phyloP scores from a whole-genome alignment of 805 yeast species.

The Wickerhamiella cacticola region DNA sequence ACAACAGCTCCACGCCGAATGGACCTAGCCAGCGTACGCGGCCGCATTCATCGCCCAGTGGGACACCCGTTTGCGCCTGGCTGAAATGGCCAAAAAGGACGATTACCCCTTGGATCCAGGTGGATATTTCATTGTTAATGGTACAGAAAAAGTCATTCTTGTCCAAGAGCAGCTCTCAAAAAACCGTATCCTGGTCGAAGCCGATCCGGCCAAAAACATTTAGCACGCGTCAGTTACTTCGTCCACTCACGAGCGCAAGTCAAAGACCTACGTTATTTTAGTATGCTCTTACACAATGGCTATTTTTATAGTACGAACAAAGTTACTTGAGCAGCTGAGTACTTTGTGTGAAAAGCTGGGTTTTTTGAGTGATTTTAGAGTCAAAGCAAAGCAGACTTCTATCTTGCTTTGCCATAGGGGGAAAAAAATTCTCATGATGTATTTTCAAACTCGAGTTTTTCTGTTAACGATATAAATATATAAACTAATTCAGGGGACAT shows the following conservation, averaged over 20 bases:
- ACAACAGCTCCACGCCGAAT: too few relatives aligned
- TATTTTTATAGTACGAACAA: too few relatives aligned
- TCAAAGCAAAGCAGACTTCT: too few relatives aligned
- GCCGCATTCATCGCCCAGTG: too few relatives aligned
- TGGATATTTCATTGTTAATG: constrained; percentile 94
- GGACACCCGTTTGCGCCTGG: too few relatives aligned
- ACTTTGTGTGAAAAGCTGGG: too few relatives aligned
- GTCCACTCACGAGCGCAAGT: constrained; percentile 95
- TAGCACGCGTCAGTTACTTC: constrained; percentile 98
- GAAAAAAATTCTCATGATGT: too few relatives aligned
- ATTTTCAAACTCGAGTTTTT: constrained; percentile 1
- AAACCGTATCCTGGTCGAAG: constrained; percentile 95
- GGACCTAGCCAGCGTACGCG: too few relatives aligned
- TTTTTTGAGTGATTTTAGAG: too few relatives aligned
- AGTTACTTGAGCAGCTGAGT: too few relatives aligned
- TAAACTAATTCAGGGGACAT: not conserved
- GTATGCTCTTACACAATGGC: too few relatives aligned
- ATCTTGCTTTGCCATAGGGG: too few relatives aligned
- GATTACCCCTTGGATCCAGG: constrained; percentile 99
- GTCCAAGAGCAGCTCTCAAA: constrained; percentile 95
- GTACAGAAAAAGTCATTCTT: constrained; percentile 92
- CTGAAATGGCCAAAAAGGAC: constrained; percentile 74
- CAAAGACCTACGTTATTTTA: constrained; percentile 90
- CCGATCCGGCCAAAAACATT: constrained; percentile 85
- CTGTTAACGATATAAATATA: not conserved